Percentiles rank a stretch among this genome's conserved stretches.
These are phyloP conservation scores for Diddensiella caesifluorescens DNA, from an alignment of 805 yeast species.

Conservation along the genomic window DNA sequence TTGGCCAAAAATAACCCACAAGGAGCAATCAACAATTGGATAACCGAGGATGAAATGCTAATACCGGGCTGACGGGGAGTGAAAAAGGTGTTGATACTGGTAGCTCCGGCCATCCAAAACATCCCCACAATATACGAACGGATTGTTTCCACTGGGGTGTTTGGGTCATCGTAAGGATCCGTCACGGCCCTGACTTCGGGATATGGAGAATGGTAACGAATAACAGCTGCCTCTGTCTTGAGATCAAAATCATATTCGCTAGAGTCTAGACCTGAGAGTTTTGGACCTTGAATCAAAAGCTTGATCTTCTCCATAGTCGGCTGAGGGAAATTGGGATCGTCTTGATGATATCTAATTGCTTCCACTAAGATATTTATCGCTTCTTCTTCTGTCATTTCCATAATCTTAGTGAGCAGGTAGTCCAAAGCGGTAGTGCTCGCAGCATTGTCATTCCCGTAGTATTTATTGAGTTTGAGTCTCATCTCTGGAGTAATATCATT, in stretches of 20 bases:
- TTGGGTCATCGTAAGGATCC: conserved; percentile 46
- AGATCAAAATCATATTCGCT: conserved; percentile 27
- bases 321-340: conserved; percentile 44
- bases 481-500: not conserved
- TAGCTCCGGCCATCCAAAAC: conserved; percentile 47
- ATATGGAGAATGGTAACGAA: conserved; percentile 43
- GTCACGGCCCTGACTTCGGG: conserved; percentile 55
- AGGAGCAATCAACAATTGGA: conserved; percentile 46
- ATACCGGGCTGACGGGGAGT: conserved; percentile 50
- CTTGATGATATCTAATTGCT: conserved; percentile 40
- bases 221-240: conserved; percentile 39
- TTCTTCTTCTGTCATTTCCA: conserved; percentile 33
- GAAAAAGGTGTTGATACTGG: conserved; percentile 54
- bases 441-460: too few species aligned
- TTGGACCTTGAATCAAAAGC: conserved; percentile 11
- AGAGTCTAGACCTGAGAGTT: conserved; percentile 19
- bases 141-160: conserved; percentile 41
- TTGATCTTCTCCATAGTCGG: conserved; percentile 27
- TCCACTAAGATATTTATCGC: conserved; percentile 38
- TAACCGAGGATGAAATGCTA: conserved; percentile 37
- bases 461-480: not conserved
- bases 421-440: too few species aligned
- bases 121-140: conserved; percentile 38
- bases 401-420: conserved; percentile 13
- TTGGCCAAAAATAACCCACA: conserved; percentile 41